phyloP scores from a whole-genome alignment of 2,329 filamentous ascomycete genomes.

The Furcasterigmium furcatum region DNA sequence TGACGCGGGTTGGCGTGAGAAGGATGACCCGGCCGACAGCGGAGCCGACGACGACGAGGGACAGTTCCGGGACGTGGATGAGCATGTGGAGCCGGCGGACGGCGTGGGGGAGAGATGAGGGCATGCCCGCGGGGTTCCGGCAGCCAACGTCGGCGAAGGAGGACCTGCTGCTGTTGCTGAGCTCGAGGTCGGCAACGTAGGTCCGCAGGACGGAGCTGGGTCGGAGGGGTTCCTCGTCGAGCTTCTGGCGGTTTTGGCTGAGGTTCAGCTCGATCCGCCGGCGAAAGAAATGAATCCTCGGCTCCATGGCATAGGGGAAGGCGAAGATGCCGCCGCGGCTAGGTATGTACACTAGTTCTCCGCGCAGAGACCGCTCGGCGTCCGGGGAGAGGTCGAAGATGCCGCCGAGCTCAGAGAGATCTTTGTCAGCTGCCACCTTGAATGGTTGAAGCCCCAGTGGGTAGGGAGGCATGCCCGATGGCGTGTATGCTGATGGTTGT shows the following conservation, averaged over 20 bases:
- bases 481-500: no score
- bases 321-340: slow-evolving; percentile 20
- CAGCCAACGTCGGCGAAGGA: slow-evolving; percentile 19
- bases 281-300: slow-evolving; percentile 6
- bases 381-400: no score
- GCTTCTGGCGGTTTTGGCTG: not conserved
- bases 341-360: slow-evolving; percentile 21
- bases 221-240: not conserved
- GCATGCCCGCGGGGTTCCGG: slow-evolving; percentile 16
- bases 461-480: no score
- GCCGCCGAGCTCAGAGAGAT: no score
- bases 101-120: not conserved
- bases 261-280: slow-evolving; percentile 2
- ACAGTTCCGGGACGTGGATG: slow-evolving; percentile 64
- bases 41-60: slow-evolving; percentile 64
- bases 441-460: no score
- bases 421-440: no score
- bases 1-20: slow-evolving; percentile 47
- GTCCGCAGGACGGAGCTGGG: slow-evolving; percentile 40
- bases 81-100: slow-evolving; percentile 52
- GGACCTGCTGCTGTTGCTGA: slow-evolving; percentile 25
- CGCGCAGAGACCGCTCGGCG: no score
- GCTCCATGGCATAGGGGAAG: slow-evolving; percentile 1
- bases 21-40: slow-evolving; percentile 64
- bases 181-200: slow-evolving; percentile 44